Percentiles rank a stretch among this genome's conserved stretches.
These are phyloP conservation scores for Plasmodium fragile DNA, from an alignment of 169 alveolate species.

Conservation along the genomic window DNA sequence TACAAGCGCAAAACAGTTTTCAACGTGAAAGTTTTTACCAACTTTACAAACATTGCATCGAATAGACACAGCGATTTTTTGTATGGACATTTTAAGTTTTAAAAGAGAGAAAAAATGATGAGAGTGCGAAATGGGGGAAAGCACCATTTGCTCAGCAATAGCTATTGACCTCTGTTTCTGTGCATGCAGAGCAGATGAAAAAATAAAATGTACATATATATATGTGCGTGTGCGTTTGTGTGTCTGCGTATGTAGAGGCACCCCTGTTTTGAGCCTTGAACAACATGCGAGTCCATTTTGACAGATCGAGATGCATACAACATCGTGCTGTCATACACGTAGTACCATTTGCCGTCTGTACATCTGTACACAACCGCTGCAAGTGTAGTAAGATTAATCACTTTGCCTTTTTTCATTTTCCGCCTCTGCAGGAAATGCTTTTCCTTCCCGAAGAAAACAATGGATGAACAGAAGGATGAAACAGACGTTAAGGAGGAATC, in stretches of 20 bases:
- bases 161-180: background rate
- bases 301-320: background rate
- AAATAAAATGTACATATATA: background rate
- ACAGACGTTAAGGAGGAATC: constrained; percentile 13
- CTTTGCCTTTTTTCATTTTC: background rate
- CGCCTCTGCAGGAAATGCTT: constrained; percentile 30
- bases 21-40: constrained; percentile 39
- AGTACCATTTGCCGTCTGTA: background rate
- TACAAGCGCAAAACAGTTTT: constrained; percentile 25
- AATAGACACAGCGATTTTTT: constrained; percentile 54
- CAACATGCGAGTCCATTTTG: background rate
- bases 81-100: constrained; percentile 50
- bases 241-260: background rate
- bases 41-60: constrained; percentile 36
- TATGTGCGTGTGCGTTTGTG: background rate
- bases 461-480: constrained; percentile 20
- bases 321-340: background rate
- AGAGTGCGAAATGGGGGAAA: constrained; percentile 1
- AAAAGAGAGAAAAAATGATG: constrained; percentile 18
- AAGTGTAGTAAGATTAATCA: background rate
- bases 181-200: background rate
- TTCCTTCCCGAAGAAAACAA: constrained; percentile 21
- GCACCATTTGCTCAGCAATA: background rate
- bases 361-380: constrained; percentile 3
- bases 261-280: background rate